These are phyloP conservation scores for Penicillium alfredii DNA, from an alignment of 495 filamentous ascomycete species.

Conservation along the genomic window DNA sequence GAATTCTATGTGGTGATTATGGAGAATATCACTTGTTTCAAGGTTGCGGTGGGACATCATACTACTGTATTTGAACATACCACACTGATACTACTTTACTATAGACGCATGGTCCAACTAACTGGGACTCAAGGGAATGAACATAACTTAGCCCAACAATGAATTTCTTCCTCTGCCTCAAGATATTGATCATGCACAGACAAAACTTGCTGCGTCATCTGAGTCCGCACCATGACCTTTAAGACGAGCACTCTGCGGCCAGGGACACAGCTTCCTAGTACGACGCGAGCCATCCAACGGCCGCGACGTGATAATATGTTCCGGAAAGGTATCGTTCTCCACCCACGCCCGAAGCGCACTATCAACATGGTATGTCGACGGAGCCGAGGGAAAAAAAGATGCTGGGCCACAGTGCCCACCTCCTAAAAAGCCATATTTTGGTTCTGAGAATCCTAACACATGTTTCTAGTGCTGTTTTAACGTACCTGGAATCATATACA, in stretches of 20 bases:
- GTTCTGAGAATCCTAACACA: too few relatives aligned
- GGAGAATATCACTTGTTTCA: too few relatives aligned
- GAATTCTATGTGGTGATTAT: conserved; percentile 2
- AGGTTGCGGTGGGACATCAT: too few relatives aligned
- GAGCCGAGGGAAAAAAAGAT: conserved; percentile 25
- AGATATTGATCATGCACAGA: too few relatives aligned
- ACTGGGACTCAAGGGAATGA: too few relatives aligned
- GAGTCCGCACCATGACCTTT: too few relatives aligned
- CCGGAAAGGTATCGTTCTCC: conserved; percentile 18
- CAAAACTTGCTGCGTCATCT: too few relatives aligned
- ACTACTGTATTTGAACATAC: too few relatives aligned
- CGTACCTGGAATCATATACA: conserved; percentile 18
- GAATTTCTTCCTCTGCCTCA: too few relatives aligned
- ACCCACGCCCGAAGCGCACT: conserved; percentile 29
- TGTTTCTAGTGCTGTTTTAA: background rate
- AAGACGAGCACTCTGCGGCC: conserved; percentile 27
- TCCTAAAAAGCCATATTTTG: conserved; percentile 27
- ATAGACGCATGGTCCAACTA: too few relatives aligned
- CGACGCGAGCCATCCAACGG: conserved; percentile 22
- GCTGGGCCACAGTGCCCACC: conserved; percentile 37
- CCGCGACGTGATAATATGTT: conserved; percentile 19
- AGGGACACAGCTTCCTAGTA: conserved; percentile 35
- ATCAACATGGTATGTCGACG: conserved; percentile 26
- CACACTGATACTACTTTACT: too few relatives aligned
- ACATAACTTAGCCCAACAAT: too few relatives aligned